Base-by-base conservation (phyloP, 371 early-diverging fungal genomes). In the Polyrhizophydium stewartii region DNA sequence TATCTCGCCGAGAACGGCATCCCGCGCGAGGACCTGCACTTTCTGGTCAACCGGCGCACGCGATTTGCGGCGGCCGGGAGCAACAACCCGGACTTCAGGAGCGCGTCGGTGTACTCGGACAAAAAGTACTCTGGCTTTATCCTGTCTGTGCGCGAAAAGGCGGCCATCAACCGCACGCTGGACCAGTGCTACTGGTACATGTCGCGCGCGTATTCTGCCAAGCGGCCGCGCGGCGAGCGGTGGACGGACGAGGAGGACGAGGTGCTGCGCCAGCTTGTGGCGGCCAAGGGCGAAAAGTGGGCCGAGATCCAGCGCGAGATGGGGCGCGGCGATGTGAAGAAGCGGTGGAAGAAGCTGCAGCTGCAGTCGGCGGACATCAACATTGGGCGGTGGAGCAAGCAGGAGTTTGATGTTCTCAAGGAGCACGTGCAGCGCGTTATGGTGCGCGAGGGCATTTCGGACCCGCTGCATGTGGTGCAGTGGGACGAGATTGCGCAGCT, bases 161-260 rank as follows among this genome's bases (percentile, higher is more conserved):
- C 49, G 28, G 49, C 49, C 22, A 10, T 47, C 22, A 47, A 47
- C 49, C 22, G 49, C 22, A 7, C 49, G 3, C 9, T 47, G 7
- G 49, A 47, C 49, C 49, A 47, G 16, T 3, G 3, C 25, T 47
- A 47, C 28, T 47, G 49, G 49, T 47, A 7, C 49, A 47, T 47
- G 49, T 47, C 49, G 22, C 49, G 49, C 49, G 49, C 49, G 10
- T 47, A 47, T 16, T 47, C 49, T 47, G 7, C 10, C 28, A 47
- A 47, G 7, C 49, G 49, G 9, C 3, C 49, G 7, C 9, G 16
- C 28, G 7, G 49, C 9, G 27, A 43, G 38, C 40, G 56, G 56
- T 62, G 62, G 62, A 57, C 57, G 16, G 47, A 27, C 25, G 56
- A 53, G 32, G 65, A 61, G 13, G 56, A 55, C 31, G 53, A 41